Base-by-base conservation (phyloP, 805 yeast genomes). In the Sungouiella blattae region DNA sequence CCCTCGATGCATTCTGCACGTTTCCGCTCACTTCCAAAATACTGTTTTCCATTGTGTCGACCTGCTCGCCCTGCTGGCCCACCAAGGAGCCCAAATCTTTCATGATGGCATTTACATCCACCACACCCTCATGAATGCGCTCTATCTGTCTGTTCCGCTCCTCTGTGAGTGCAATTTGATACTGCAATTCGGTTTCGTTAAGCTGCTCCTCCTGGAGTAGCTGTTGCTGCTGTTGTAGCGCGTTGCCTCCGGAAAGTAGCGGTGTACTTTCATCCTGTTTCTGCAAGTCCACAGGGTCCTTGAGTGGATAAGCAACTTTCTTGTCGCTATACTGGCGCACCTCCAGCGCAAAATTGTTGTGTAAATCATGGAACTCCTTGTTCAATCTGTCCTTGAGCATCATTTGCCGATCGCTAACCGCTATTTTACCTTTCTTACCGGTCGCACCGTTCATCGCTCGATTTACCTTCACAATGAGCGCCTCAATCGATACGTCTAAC, bases 21-120 rank as follows among this genome's bases (percentile, higher is more conserved):
- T 85, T 82, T 15, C 66, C 71, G 5, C 80, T 76, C 40, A 83
- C 65, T 30, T 73, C 76, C 17, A 79, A 61, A 29, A 89, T 68
- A 58, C 87, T 87, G 42, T 82, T 87, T 53, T 87, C 96, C 12
- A 89, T 78, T 0, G 88, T 77, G 52, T 87, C 95, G 12, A 89
- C 71, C 46, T 85, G 88, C 20, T 75, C 80, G 5, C 95, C 96
- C 55, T 89, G 97, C 57, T 87, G 89, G 34, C 73, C 68, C 2
- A 89, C 93, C 49, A 89, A 63, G 25, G 77, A 73, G 11, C 88
- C 87, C 37, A 89, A 59, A 50, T 88, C 95, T 46, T 79, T 78
- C 57, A 87, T 88, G 4, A 89, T 88, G 7, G 87, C 72, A 57
- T 89, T 88, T 27, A 89, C 86, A 46, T 89, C 96, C 35, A 71